phyloP scores from a whole-genome alignment of 176 grass and related monocot genomes.

The Bromus sterilis region DNA sequence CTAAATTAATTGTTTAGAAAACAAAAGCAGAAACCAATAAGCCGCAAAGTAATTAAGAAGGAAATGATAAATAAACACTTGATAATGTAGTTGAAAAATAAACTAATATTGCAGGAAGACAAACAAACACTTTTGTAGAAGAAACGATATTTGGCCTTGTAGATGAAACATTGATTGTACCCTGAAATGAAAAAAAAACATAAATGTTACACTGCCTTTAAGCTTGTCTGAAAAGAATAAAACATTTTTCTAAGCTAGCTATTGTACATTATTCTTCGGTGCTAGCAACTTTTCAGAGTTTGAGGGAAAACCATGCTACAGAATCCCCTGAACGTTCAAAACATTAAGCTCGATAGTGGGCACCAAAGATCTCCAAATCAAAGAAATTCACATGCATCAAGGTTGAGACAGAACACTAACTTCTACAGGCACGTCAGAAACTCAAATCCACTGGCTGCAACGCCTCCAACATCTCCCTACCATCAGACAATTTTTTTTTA shows the following conservation, averaged over 20 bases:
- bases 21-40: too few relatives aligned
- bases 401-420: slow-evolving; percentile 84
- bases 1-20: not conserved
- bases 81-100: too few relatives aligned
- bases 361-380: not conserved
- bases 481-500: not conserved
- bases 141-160: too few relatives aligned
- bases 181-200: not conserved
- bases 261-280: slow-evolving; percentile 56
- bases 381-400: slow-evolving; percentile 51
- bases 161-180: slow-evolving; percentile 51
- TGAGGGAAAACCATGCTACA: slow-evolving; percentile 71
- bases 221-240: too few relatives aligned
- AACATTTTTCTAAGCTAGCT: too few relatives aligned
- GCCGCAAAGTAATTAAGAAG: too few relatives aligned
- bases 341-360: too few relatives aligned
- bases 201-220: not conserved
- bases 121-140: too few relatives aligned
- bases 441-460: slow-evolving; percentile 54
- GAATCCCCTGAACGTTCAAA: slow-evolving; percentile 43
- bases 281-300: slow-evolving; percentile 61
- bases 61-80: too few relatives aligned
- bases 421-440: slow-evolving; percentile 55
- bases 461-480: slow-evolving; percentile 51
- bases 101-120: too few relatives aligned